These are phyloP conservation scores for Peronospora farinosa DNA, from an alignment of 352 stramenopile genomes.

Conservation along the genomic window DNA sequence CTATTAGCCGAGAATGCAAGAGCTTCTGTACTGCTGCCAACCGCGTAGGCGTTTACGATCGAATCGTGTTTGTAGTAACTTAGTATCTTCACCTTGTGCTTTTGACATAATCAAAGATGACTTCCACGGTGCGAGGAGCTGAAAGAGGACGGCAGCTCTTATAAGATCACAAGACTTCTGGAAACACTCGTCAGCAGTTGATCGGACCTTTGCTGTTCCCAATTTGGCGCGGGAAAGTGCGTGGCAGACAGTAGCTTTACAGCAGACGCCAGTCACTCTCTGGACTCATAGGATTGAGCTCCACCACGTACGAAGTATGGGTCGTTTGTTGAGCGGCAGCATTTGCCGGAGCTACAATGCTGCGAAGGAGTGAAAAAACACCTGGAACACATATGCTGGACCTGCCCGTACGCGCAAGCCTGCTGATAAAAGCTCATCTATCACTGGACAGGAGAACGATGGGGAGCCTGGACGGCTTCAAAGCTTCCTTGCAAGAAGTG, in stretches of 20 bases:
- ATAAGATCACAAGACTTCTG: too few species aligned
- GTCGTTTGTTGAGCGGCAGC: not conserved
- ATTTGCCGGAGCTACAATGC: not conserved
- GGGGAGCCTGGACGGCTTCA: not conserved
- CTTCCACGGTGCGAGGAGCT: too few species aligned
- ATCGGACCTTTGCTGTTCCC: not conserved
- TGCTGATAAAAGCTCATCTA: not conserved
- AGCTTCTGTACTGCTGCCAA: too few species aligned
- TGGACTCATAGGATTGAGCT: not conserved
- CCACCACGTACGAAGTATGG: constrained; percentile 1
- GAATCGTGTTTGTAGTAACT: too few species aligned
- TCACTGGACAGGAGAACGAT: constrained; percentile 1
- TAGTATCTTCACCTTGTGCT: too few species aligned
- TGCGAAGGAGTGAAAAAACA: not conserved
- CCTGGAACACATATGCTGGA: constrained; percentile 3
- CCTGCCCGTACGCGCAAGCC: not conserved
- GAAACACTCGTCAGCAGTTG: too few species aligned
- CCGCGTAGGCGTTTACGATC: too few species aligned
- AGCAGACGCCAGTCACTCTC: not conserved
- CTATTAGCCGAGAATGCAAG: too few species aligned
- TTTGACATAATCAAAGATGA: too few species aligned
- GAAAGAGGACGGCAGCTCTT: too few species aligned
- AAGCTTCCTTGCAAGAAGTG: not conserved
- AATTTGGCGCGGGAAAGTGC: not conserved
- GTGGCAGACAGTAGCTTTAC: not conserved